phyloP scores from a whole-genome alignment of 78 protist species.

The Dictyostelium capitatum region DNA sequence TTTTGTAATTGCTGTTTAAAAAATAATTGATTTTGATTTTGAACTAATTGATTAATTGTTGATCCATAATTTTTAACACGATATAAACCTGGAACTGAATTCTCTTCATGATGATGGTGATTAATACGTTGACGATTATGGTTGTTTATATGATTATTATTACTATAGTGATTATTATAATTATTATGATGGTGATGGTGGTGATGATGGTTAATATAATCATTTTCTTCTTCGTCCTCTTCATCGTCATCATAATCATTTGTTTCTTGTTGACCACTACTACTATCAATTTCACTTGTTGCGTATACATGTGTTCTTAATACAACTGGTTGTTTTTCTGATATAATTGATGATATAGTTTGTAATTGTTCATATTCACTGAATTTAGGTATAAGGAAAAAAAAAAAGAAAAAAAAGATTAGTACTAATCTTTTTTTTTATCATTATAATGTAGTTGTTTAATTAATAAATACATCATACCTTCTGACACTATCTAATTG shows the following conservation, averaged over 20 bases:
- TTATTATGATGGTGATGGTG: background rate
- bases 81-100: too few species aligned
- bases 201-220: background rate
- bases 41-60: too few species aligned
- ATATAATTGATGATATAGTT: conserved; percentile 15
- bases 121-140: background rate
- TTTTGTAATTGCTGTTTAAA: too few species aligned
- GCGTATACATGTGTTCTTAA: conserved; percentile 11
- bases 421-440: background rate
- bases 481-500: conserved; percentile 18
- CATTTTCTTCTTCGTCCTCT: background rate
- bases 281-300: conserved; percentile 13
- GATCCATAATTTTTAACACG: too few species aligned
- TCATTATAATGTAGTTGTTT: background rate
- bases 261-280: background rate
- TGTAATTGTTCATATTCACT: conserved; percentile 22
- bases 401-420: background rate
- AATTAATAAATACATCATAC: background rate
- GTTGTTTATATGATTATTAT: background rate
- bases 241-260: conserved; percentile 3
- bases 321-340: conserved; percentile 1
- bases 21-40: too few species aligned
- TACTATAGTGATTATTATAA: background rate
- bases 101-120: background rate
- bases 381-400: background rate